A percentile compares a stretch with the other conserved stretches of the same genome.
These are phyloP conservation scores for Diacronema lutheri DNA, from an alignment of 78 protist genomes.

Conservation along the genomic window DNA sequence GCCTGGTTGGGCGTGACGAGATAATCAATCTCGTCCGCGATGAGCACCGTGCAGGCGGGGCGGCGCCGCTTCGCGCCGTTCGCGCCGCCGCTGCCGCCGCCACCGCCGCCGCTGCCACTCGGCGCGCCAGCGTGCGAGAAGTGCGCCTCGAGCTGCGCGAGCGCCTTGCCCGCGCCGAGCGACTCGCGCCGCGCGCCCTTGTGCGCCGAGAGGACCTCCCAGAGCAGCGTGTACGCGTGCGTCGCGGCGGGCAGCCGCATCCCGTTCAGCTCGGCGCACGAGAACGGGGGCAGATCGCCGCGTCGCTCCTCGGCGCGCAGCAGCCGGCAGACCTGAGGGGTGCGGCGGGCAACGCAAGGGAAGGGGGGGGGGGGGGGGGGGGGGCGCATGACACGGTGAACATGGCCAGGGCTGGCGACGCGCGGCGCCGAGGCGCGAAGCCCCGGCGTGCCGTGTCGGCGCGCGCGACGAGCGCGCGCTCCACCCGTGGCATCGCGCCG, in stretches of 20 bases:
- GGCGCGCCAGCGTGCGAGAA: background rate
- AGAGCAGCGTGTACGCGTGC: slow-evolving; percentile 32
- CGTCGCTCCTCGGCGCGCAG: slow-evolving; percentile 2
- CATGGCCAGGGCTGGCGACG: too few species aligned
- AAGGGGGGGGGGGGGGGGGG: too few species aligned
- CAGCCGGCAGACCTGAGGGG: background rate
- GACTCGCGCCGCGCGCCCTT: too few species aligned
- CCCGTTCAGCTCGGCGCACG: slow-evolving; percentile 29
- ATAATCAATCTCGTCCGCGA: slow-evolving; percentile 70
- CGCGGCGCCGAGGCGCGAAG: too few species aligned
- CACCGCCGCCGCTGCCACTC: background rate
- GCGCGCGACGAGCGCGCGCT: too few species aligned
- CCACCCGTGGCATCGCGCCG: too few species aligned
- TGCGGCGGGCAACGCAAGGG: too few species aligned
- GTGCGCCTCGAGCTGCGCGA: background rate
- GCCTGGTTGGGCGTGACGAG: slow-evolving; percentile 58
- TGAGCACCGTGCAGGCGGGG: background rate
- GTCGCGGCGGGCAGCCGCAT: slow-evolving; percentile 17
- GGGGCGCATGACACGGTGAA: too few species aligned
- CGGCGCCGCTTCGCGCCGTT: background rate
- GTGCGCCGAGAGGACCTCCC: background rate
- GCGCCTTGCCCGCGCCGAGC: background rate
- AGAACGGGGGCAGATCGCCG: background rate
- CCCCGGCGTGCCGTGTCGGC: too few species aligned
- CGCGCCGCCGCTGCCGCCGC: background rate